Conservation (phyloP, 2,329 filamentous ascomycete species). For the Penicillium frequentans region DNA sequence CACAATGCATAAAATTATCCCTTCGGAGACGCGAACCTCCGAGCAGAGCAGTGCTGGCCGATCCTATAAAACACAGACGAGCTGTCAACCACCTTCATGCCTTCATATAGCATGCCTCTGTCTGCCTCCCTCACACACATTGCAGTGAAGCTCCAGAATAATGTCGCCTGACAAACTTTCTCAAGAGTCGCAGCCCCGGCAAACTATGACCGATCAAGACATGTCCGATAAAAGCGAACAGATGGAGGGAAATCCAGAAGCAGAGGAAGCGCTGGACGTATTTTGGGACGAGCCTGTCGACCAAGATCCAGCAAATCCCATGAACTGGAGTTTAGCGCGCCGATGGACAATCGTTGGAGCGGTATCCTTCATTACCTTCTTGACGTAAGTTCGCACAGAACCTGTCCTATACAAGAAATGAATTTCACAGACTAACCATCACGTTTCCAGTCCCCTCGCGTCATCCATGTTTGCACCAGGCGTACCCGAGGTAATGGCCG, state of each 20-base stretch:
- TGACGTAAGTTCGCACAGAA: not conserved
- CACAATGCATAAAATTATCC: not conserved
- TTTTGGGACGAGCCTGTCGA: not conserved
- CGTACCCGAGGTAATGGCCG: not conserved
- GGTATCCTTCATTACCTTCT: not conserved
- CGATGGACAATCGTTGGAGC: not conserved
- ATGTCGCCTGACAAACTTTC: not conserved
- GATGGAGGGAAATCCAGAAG: not conserved
- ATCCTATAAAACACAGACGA: not conserved
- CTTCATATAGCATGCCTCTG: not conserved
- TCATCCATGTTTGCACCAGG: constrained; percentile 2
- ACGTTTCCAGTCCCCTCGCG: not conserved
- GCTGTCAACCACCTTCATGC: not conserved
- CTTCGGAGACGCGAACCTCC: not conserved
- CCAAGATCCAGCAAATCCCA: not conserved
- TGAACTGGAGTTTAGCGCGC: not conserved
- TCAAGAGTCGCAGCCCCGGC: not conserved
- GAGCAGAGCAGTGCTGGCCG: not conserved
- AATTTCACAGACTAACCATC: no score
- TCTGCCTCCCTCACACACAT: not conserved
- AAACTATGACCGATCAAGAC: not conserved
- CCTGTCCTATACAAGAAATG: no score
- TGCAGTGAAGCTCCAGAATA: not conserved
- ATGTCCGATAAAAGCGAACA: not conserved
- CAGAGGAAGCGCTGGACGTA: not conserved